Conservation (phyloP, 805 yeast species). For the Candida golubevii region DNA sequence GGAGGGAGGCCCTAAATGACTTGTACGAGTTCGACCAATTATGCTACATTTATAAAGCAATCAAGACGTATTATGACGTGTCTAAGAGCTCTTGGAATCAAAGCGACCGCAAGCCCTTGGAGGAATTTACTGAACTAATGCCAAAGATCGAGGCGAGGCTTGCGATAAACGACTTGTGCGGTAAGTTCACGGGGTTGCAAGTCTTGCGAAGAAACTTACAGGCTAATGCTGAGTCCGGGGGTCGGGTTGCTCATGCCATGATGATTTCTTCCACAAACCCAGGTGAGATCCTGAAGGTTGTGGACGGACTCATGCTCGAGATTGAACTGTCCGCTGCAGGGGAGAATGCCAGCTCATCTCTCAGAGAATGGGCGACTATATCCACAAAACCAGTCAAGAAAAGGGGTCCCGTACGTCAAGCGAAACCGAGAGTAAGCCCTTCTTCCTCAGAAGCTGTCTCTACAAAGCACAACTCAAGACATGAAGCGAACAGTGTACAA, state of each 20-base stretch:
- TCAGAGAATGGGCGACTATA: background rate
- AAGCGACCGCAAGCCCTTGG: slow-evolving; percentile 15
- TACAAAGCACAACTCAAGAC: no score
- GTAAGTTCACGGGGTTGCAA: slow-evolving; percentile 20
- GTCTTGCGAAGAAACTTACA: slow-evolving; percentile 26
- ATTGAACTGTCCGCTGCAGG: background rate
- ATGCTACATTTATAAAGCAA: slow-evolving; percentile 22
- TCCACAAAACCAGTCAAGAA: background rate
- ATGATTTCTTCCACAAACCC: slow-evolving; percentile 3
- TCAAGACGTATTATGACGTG: slow-evolving; percentile 22
- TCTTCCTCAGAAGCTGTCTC: no score
- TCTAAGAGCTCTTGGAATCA: slow-evolving; percentile 16
- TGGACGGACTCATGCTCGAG: background rate
- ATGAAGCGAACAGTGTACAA: no score
- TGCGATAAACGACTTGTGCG: slow-evolving; percentile 21
- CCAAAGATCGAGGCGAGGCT: slow-evolving; percentile 20
- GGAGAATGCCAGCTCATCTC: background rate
- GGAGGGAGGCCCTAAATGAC: slow-evolving; percentile 12
- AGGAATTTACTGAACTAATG: slow-evolving; percentile 15
- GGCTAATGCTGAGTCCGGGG: slow-evolving; percentile 32
- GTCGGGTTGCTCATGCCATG: slow-evolving; percentile 21
- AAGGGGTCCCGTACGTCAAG: background rate
- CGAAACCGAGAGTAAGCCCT: no score
- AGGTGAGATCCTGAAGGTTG: background rate
- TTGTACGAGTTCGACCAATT: slow-evolving; percentile 27